Evolutionary conservation across 2,329 filamentous ascomycete genomes (phyloP).

Genomic region (Orbilia quercus): DNA sequence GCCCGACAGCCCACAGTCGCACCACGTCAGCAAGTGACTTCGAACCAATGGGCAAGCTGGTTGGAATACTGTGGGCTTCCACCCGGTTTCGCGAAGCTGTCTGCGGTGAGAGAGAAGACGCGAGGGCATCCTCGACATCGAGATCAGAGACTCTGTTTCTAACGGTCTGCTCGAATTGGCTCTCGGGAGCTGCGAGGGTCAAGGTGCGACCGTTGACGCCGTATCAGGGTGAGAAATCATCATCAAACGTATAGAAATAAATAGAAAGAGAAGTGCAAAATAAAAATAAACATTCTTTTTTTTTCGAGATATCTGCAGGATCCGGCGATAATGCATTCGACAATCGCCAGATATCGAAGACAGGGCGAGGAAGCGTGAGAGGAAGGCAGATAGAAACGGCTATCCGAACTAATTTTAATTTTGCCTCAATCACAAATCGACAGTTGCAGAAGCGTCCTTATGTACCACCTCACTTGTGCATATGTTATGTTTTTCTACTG

Average conservation of each 20-base stretch:
- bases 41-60: slow-evolving; percentile 39
- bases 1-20: slow-evolving; percentile 48
- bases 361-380: background rate
- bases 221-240: too few relatives aligned
- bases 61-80: slow-evolving; percentile 16
- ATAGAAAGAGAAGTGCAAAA: too few relatives aligned
- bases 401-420: slow-evolving; percentile 19
- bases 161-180: too few relatives aligned
- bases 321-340: background rate
- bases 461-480: slow-evolving; percentile 30
- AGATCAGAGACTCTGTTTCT: background rate
- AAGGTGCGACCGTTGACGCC: too few relatives aligned
- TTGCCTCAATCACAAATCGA: slow-evolving; percentile 55
- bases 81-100: slow-evolving; percentile 51
- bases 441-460: slow-evolving; percentile 6
- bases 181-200: too few relatives aligned
- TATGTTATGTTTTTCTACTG: slow-evolving; percentile 9
- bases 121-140: background rate
- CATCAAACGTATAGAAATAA: too few relatives aligned
- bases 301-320: too few relatives aligned
- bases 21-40: slow-evolving; percentile 56
- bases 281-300: too few relatives aligned
- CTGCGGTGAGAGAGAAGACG: slow-evolving; percentile 12
- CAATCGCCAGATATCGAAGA: background rate
- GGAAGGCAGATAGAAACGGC: slow-evolving; percentile 7